Evolutionary conservation across 176 grass and related monocot species (phyloP).

Genomic region (Bromus sterilis): DNA sequence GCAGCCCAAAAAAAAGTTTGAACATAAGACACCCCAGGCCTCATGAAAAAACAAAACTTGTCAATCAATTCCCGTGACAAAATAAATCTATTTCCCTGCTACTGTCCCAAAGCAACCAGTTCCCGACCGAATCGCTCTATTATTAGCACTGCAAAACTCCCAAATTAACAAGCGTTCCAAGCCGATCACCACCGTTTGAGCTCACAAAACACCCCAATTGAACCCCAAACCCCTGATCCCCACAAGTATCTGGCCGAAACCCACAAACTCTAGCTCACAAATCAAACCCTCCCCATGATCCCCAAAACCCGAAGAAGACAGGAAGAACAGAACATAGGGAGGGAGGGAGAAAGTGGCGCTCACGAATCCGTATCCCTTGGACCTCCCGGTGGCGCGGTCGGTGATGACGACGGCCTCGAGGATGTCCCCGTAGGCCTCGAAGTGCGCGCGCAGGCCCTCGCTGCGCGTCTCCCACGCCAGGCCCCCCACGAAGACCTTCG

Average conservation of each 20-base stretch:
- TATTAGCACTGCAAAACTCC: not conserved
- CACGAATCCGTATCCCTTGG: conserved; percentile 73
- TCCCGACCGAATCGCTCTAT: not conserved
- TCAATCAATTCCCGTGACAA: not conserved
- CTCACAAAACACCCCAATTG: conserved; percentile 22
- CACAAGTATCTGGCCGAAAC: not conserved
- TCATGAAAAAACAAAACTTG: not conserved
- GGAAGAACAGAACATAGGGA: not conserved
- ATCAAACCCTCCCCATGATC: not conserved
- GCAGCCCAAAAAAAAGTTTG: not conserved
- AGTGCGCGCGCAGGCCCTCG: conserved; percentile 56
- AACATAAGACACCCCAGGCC: not conserved
- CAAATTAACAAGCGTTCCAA: not conserved
- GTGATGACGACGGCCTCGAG: conserved; percentile 74
- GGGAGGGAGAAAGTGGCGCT: not conserved
- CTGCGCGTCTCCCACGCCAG: conserved; percentile 66
- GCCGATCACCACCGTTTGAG: not conserved
- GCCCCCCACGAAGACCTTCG: conserved; percentile 70
- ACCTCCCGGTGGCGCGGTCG: conserved; percentile 55
- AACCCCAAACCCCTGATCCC: not conserved
- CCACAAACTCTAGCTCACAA: not conserved
- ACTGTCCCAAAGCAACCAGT: not conserved
- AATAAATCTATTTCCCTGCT: not conserved
- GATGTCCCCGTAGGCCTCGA: conserved; percentile 47
- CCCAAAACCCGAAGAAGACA: not conserved